Base-by-base conservation (phyloP, 106 monocot species). In the Dioscorea dumetorum region DNA sequence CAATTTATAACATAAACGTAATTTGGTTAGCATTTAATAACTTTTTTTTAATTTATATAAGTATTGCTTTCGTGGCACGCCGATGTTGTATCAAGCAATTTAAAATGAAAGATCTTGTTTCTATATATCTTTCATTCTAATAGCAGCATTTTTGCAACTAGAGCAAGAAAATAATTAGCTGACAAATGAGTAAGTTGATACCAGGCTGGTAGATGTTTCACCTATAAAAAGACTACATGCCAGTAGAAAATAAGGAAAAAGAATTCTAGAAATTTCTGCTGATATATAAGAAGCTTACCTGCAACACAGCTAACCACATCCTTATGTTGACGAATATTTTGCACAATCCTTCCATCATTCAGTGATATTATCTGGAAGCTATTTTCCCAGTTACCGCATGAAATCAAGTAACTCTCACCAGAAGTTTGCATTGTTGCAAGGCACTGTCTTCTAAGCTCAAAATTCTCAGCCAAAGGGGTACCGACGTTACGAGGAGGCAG, bases 281-380 rank as follows among this genome's bases (percentile, higher is more conserved):
- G 50, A 50, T 21, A 51, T 51, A 13, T 53, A 34, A 11, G 16
- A 49, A 3, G 60, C 33, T 13, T 81, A 99, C 99, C 99, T 85
- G 99, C 87, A 63, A 99, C 81, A 83, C 99, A 99, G 65, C 90
- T 93, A 64, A 99, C 93, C 49, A 93, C 78, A 85, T 99, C 99
- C 77, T 93, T 99, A 68, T 99, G 99, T 64, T 90, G 93, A 57
- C 83, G 73, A 48, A 99, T 85, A 56, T 79, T 93, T 73, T 93
- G 92, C 23, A 99, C 85, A 24, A 78, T 83, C 77, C 71, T 82
- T 56, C 93, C 99, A 75, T 99, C 99, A 76, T 72, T 82, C n/a
- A 93, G 51, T 10, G 99, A 99, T 68, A 83, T 85, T 49, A 99
- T 72, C 61, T 93, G 99, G 75, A 99, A 99, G 72, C 93, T 99